phyloP scores from a whole-genome alignment of 768 basidiomycete species.

The Rickenella mellea region DNA sequence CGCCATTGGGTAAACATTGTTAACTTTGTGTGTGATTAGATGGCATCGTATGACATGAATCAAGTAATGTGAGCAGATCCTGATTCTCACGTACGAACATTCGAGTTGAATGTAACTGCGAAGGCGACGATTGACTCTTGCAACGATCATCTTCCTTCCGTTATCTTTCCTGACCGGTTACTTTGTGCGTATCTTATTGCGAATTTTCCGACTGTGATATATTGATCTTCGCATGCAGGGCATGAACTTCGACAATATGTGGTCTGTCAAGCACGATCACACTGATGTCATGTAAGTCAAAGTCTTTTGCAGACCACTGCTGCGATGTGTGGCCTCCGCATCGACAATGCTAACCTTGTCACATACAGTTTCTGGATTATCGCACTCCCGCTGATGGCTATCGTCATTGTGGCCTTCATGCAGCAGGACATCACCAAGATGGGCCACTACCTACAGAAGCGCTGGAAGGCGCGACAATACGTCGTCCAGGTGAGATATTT shows the following conservation, averaged over 20 bases:
- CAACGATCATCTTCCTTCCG: conserved; percentile 64
- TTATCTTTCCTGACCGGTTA: conserved; percentile 64
- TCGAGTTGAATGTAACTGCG: conserved; percentile 1
- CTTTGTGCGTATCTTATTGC: conserved; percentile 37
- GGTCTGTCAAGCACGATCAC: conserved; percentile 33
- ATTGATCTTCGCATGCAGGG: conserved; percentile 31
- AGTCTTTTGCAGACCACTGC: conserved; percentile 10
- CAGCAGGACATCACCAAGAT: conserved; percentile 38
- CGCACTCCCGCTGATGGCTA: conserved; percentile 46
- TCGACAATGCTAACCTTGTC: not conserved
- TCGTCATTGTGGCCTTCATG: conserved; percentile 45
- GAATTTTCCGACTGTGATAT: conserved; percentile 4
- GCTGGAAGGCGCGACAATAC: no score
- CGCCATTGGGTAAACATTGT: not conserved
- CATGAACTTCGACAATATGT: conserved; percentile 55
- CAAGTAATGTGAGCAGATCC: conserved; percentile 47
- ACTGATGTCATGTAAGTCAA: conserved; percentile 37
- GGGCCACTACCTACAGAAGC: conserved; percentile 38
- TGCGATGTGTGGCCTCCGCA: conserved; percentile 7
- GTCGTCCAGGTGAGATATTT: no score
- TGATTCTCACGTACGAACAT: not conserved
- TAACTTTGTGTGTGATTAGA: conserved; percentile 24
- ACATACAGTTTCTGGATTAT: conserved; percentile 54
- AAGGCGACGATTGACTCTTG: conserved; percentile 57
- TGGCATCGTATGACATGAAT: conserved; percentile 70